A percentile compares a stretch with the other conserved stretches of the same genome.
Evolutionary conservation across 2,329 filamentous ascomycete species (phyloP).

Genomic region (Colletotrichum sp.): DNA sequence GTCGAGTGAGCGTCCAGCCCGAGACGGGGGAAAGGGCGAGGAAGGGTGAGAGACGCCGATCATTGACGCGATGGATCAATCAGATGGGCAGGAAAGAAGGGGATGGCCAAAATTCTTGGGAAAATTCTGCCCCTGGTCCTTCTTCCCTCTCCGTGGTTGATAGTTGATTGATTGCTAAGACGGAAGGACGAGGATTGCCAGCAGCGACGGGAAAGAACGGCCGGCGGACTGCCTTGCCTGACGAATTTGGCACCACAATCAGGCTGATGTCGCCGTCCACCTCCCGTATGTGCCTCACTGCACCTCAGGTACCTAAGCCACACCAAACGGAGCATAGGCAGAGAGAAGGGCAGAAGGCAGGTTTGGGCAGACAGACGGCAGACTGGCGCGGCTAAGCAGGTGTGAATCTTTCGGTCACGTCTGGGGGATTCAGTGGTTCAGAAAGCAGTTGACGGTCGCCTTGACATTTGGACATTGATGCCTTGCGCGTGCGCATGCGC

Average conservation of each 20-base stretch:
- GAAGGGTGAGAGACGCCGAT: background rate
- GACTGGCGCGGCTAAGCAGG: background rate
- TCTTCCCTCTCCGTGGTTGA: background rate
- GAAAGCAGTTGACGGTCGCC: background rate
- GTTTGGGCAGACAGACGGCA: background rate
- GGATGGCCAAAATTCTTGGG: background rate
- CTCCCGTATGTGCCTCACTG: background rate
- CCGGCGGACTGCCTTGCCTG: background rate
- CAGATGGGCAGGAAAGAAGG: background rate
- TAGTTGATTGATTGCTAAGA: background rate
- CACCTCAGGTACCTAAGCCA: background rate
- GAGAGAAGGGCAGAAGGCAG: background rate
- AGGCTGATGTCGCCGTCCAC: constrained; percentile 7
- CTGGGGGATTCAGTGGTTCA: background rate
- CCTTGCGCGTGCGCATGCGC: background rate
- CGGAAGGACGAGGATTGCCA: background rate
- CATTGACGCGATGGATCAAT: background rate
- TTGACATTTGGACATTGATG: background rate
- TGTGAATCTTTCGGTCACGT: background rate
- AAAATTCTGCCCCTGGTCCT: background rate
- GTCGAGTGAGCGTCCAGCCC: background rate
- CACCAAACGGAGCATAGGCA: background rate
- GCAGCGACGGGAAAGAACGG: background rate
- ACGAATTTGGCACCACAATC: background rate
- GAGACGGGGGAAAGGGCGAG: background rate